Percentiles rank a stretch among this genome's conserved stretches.
Evolutionary conservation across 257 asterid genomes (phyloP).

Genomic region (Verbena officinalis): DNA sequence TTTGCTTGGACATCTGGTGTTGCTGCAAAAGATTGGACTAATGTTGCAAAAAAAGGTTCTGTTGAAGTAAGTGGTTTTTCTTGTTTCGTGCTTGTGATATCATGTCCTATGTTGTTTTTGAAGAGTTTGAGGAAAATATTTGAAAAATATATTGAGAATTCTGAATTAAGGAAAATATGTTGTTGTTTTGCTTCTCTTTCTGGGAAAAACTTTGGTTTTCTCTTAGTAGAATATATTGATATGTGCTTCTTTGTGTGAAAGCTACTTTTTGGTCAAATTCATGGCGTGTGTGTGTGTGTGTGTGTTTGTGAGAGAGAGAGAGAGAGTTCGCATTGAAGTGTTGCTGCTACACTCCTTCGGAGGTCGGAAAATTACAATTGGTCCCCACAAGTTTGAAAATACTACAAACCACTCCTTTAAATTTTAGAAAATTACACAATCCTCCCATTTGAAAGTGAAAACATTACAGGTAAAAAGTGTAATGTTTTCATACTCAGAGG

Average conservation of each 20-base stretch:
- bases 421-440: too few relatives aligned
- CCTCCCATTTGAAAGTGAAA: too few relatives aligned
- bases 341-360: too few relatives aligned
- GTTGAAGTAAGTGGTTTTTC: constrained; percentile 50
- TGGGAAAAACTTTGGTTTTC: too few relatives aligned
- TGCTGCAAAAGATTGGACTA: constrained; percentile 84
- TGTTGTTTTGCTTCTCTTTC: too few relatives aligned
- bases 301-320: background rate
- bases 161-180: too few relatives aligned
- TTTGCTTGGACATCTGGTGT: constrained; percentile 92
- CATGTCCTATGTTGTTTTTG: background rate
- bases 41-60: constrained; percentile 86
- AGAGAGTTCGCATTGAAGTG: background rate
- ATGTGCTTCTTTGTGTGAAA: background rate
- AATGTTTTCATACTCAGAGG: too few relatives aligned
- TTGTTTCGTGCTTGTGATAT: background rate
- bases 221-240: too few relatives aligned
- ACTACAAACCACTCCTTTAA: too few relatives aligned
- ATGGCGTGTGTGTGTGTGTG: background rate
- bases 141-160: background rate
- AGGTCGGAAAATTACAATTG: too few relatives aligned
- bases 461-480: too few relatives aligned
- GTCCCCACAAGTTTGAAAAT: too few relatives aligned
- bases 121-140: background rate
- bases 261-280: background rate